A percentile compares a stretch with the other conserved stretches of the same genome.
Conservation (phyloP, 495 filamentous ascomycete species). For the Talaromyces proteolyticus region DNA sequence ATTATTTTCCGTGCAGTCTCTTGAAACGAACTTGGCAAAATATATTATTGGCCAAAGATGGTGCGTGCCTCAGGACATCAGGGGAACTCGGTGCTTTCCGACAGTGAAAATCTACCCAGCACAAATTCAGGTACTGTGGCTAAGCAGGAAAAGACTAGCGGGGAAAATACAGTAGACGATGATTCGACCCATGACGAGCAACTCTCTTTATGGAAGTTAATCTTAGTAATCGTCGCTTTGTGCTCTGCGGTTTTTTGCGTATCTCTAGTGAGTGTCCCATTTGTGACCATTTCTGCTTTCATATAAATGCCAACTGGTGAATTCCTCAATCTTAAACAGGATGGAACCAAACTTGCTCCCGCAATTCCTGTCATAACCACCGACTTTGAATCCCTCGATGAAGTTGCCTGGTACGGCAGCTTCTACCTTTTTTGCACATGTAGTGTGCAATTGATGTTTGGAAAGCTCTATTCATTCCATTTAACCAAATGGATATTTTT, state of each 20-base stretch:
- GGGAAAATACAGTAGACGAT: too few species aligned
- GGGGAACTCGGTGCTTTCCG: too few species aligned
- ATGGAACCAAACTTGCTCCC: conserved; percentile 58
- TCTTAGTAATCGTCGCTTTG: neutral
- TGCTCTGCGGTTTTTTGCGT: neutral
- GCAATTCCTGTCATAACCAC: conserved; percentile 69
- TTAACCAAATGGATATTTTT: conserved; percentile 45
- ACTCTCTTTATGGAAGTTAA: neutral
- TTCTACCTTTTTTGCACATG: neutral
- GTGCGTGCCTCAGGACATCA: too few species aligned
- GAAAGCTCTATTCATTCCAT: conserved; percentile 48
- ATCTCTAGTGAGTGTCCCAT: neutral
- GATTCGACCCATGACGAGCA: neutral
- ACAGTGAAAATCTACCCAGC: too few species aligned
- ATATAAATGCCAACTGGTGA: too few species aligned
- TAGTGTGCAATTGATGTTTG: conserved; percentile 40
- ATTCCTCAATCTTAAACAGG: neutral
- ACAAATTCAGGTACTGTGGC: too few species aligned
- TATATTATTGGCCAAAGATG: too few species aligned
- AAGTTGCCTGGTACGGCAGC: conserved; percentile 59
- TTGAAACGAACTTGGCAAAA: too few species aligned
- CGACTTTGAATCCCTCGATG: conserved; percentile 55
- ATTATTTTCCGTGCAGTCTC: too few species aligned
- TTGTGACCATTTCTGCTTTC: too few species aligned
- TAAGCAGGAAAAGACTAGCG: too few species aligned